Base-by-base conservation (phyloP, 1,284 basidiomycete species). In the Microbotryum lychnidis-dioicae region DNA sequence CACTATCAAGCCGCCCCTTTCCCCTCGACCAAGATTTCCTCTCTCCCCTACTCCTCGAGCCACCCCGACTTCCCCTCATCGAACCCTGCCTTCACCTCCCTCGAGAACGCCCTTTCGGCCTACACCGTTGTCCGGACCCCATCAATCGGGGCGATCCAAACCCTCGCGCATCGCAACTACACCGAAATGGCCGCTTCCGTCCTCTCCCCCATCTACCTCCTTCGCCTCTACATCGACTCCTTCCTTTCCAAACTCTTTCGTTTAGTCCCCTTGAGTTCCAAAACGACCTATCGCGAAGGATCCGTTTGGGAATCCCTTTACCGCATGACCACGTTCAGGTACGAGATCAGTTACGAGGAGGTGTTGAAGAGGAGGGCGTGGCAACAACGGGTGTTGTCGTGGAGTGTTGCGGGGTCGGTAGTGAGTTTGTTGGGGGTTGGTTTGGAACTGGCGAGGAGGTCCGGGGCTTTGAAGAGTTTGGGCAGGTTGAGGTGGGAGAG, bases 311-410 rank as follows among this genome's bases (percentile, higher is more conserved):
- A 90, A 61, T 89, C 90, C 56, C 80, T 96, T 57, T 98, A 98
- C 76, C 89, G 89, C 42, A 94, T 97, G 91, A 88, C 96, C 67
- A 97, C 94, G 46, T 98, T 98, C 79, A 83, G 91, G 47, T 89
- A 91, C 50, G 93, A 97, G 75, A 83, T 97, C 67, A 87, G 86
- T 72, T 97, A 97, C 74, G 84, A 85, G 62, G 82, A 81, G 46
- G 89, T 83, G 50, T 80, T 81, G 71, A 79, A 76, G 69, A 84
- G 83, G 73, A 84, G 83, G 57, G 77, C 75, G 66, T 77, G 79
- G 69, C 90, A 92, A 75, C 46, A 51, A 2, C 47, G 54, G 10
- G 58, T 64, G 20, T 31, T 68, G n/a, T 58, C 63, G 33, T 20
- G 56, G 6, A 51, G 4, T 7, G 57, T 50, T 10, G 37, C 21